Evolutionary conservation across 1,284 basidiomycete genomes (phyloP), one percentile per base, ranked within the genome.

Genomic region (Abortiporus biennis): DNA sequence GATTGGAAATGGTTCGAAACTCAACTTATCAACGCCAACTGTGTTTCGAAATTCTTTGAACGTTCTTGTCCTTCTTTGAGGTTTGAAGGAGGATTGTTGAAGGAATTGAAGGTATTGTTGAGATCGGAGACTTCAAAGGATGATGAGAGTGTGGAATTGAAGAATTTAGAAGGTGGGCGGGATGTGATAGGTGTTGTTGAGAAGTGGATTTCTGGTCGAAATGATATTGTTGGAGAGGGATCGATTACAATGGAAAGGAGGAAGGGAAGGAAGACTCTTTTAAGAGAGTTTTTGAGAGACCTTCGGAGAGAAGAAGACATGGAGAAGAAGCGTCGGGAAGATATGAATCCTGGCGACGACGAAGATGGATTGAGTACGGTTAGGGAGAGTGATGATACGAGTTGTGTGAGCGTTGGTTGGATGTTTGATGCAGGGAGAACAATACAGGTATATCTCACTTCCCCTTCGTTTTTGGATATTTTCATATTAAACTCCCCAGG

Each of bases 1-100:
- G 88, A 92, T 51, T 87, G 81, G 74, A 69, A 72, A 1, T 75
- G 72, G 42, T 78, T 92, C 44, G 69, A 80, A 13, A 58, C 29
- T 25, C 29, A 27, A 37, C 48, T 33, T 15, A 37, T 16, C 42
- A 39, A 23, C 27, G 37, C n/a, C 38, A 40, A 45, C 12, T 19
- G 8, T 9, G 48, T 48, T 29, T 38, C 50, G 39, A 55, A 42
- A 30, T 53, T 25, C 44, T 41, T 11, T 40, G n/a, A n/a, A n/a
- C n/a, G n/a, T n/a, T n/a, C n/a, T 42, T 4, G 51, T 53, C 17
- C 36, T 42, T 22, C 17, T 53, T 13, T 42, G 56, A 0, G 56
- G 64, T 8, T 36, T 48, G n/a, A 60, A 61, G 2, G 54, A 47
- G 12, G 80, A 82, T n/a, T n/a, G n/a, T n/a, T n/a, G n/a, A n/a